Evolutionary conservation across 768 basidiomycete species (phyloP).

Genomic region (Leccinum ochraceum): DNA sequence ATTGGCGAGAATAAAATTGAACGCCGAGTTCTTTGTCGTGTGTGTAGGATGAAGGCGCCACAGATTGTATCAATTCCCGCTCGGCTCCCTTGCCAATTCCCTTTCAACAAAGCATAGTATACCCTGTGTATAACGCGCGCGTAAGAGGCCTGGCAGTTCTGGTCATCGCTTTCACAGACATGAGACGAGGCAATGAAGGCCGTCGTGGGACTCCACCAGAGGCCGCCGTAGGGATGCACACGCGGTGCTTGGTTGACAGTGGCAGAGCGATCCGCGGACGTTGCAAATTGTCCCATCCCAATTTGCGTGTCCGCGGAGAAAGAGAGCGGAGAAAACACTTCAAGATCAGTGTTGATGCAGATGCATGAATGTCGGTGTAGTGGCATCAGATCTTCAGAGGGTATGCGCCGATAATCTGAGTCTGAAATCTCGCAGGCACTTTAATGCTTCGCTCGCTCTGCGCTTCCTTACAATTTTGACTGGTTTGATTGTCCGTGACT

Average conservation of each 20-base stretch:
- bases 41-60: not conserved
- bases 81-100: not conserved
- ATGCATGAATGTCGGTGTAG: not conserved
- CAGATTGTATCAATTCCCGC: not conserved
- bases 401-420: too few species aligned
- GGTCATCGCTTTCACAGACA: not conserved
- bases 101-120: not conserved
- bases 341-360: not conserved
- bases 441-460: too few species aligned
- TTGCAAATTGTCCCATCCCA: not conserved
- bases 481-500: too few species aligned
- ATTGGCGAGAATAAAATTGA: not conserved
- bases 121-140: not conserved
- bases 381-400: too few species aligned
- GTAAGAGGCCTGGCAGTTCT: not conserved
- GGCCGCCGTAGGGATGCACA: not conserved
- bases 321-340: not conserved
- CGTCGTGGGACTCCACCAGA: not conserved
- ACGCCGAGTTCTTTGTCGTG: not conserved
- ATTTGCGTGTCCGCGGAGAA: not conserved
- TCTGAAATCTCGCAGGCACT: too few species aligned
- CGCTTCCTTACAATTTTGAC: too few species aligned
- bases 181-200: not conserved
- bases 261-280: not conserved
- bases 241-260: not conserved